Evolutionary conservation across 2,329 filamentous ascomycete genomes (phyloP), one percentile per base, ranked within the genome.

Genomic region (Xylogone sp.): DNA sequence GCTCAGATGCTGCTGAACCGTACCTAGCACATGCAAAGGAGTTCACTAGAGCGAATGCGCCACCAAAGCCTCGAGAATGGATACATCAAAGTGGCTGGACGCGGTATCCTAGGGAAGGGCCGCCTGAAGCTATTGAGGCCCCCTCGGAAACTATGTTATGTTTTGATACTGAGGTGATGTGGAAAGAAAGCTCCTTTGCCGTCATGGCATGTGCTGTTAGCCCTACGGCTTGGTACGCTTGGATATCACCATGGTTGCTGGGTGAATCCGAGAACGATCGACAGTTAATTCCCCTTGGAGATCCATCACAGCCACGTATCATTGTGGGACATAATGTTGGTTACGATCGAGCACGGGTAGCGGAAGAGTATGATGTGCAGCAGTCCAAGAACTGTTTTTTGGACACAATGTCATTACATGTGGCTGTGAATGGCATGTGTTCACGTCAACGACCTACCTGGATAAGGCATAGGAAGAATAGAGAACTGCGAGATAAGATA

Each of bases 401-500:
- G 48, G 94, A 99, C 67, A 99, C 94, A 24, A 99, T 99, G 94
- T 97, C 93, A 1, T 75, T 99, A 19, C 94, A 99, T 67, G 93
- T 96, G 7, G 95, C 95, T 2, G 93, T 96, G 21, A 99, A 99
- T 66, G 94, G 94, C 56, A 99, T 99, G 94, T 99, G 94, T 70
- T 97, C 94, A 20, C 86, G 88, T 58, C 94, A 99, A 69, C 82
- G 94, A 46, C 94, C 95, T 8, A 96, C 90, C 0, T 99, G 94
- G 94, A 91, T 97, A 86, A 95, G 90, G 68, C 90, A 96, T 69
- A 88, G 90, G 66, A 99, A 99, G 72, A 90, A 87, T 58, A 81
- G 87, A 52, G 93, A 97, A 64, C 64, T 93, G 44, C 78, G 90
- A 46, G 92, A 97, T 55, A 88, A 86, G 63, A 84, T 93, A 45